Base-by-base conservation (phyloP, 306 rosid genomes). In the cucumber (Cucumis sativus) region DNA sequence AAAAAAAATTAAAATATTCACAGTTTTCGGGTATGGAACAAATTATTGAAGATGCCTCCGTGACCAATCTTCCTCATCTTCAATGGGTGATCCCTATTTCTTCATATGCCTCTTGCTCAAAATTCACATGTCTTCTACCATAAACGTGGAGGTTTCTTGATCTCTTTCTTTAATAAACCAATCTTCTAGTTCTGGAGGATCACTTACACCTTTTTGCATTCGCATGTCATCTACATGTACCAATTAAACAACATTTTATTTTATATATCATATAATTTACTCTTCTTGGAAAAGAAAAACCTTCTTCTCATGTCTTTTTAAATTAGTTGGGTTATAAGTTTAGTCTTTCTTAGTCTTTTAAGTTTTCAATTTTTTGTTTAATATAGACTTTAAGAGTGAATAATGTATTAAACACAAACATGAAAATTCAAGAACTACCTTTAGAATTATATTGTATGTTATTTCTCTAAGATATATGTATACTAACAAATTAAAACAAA, bases 21-120 rank as follows among this genome's bases (percentile, higher is more conserved):
- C 20, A 0, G 0, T 30, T 60, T 14, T 11, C 21, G 0, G 20
- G 61, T 15, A 64, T 14, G 45, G 37, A 5, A 33, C 37, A 4
- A 33, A 66, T n/a, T n/a, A n/a, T 67, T 67, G 6, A 45, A 70
- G 54, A 70, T 70, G 35, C 28, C 28, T 66, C 52, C 33, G 73
- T 66, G 73, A 66, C 75, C 75, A 70, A 13, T 70, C 17, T 39
- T 28, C 40, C 76, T 71, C 43, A 47, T 69, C 75, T 69, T 45
- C 75, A 20, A 69, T 69, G 75, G 75, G 56, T 45, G 57, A 20
- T 45, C 21, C 75, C 20, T 69, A 12, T 40, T 69, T 41, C 37
- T 68, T 21, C 75, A 67, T 20, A 69, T 13, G 6, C 17, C 10
- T 25, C 54, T 43, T 16, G 7, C 39, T 45, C 18, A 47, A 47